Evolutionary conservation across 345 rosid species (phyloP), one percentile per base, ranked within the genome.

Genomic region (Clausena lansium): DNA sequence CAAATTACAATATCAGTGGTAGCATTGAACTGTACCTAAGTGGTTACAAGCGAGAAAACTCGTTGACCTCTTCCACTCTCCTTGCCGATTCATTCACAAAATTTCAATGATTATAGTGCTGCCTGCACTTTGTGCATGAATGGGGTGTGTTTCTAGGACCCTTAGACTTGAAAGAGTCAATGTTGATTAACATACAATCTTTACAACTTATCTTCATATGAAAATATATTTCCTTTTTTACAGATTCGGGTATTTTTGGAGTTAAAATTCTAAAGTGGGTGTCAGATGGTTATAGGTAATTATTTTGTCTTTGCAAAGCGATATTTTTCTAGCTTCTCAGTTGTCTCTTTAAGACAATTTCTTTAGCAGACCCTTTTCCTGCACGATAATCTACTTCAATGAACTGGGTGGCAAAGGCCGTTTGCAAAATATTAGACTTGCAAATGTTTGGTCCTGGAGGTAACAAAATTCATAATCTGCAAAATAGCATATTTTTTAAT

Each of bases 211-310:
- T 71, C 33, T 75, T 75, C 39, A 39, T 75, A 75, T 66, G 71
- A 45, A 73, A 76, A 74, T 60, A 55, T 59, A 47, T 71, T 59
- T 71, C 65, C 63, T 62, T 17, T 76, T 74, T 76, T 63, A 76
- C 82, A 68, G 76, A 60, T 76, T 77, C 69, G 80, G 81, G 54
- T 78, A 67, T 22, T 76, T 73, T 72, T 74, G 83, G 82, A 76
- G 76, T 84, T 20, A 76, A 45, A 71, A 71, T 36, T 70, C 70
- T 72, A 32, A 80, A 77, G 61, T 64, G 55, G 62, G 78, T 70
- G 77, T 74, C 68, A 33, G 64, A 67, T 70, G 45, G 55, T n/a
- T 55, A 63, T 85, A 85, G 85, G 85, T 80, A 80, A 82, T 82
- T 77, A 76, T 73, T 67, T 32, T 70, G 61, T 27, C 74, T 75